Evolutionary conservation across 2,329 filamentous ascomycete genomes (phyloP), one percentile per base, ranked within the genome.

Genomic region (Leptodontidium sp.): DNA sequence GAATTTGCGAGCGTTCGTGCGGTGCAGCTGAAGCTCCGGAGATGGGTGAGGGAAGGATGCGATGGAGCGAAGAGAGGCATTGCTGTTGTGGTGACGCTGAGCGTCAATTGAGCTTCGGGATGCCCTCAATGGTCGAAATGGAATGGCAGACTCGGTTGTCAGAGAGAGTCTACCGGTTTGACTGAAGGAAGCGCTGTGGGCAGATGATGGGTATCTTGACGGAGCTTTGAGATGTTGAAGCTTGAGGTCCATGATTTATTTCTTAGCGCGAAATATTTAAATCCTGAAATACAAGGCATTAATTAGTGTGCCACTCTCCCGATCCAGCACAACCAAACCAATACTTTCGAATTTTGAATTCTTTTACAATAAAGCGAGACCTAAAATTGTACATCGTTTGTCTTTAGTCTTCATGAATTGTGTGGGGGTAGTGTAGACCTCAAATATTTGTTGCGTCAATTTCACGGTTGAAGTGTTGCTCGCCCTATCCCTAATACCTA

Each of bases 21-120:
- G 26, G 75, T 76, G 38, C 72, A 72, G 57, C 75, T 74, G 75
- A 81, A 82, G 59, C 69, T 73, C 57, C 79, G 79, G 59, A 73
- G 57, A 53, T 77, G 75, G 47, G 68, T 68, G 67, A 78, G 67
- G 43, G 74, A 75, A 24, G 73, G 73, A 53, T 74, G 74, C 49
- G 70, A 65, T 29, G 74, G 70, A 38, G 70, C 57, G 57, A 70
- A 71, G 57, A 75, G 72, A 72, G 75, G 71, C 71, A 75, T 75
- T 49, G 38, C 75, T 58, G 64, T 12, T 57, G 47, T 24, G 58
- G 53, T 35, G 68, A 67, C 52, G 65, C 63, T 24, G 58, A 14
- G 62, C 67, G 40, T 70, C 68, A 72, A 72, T 72, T 69, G 70
- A 55, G 32, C 21, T 55, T 9, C 2, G 2, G n/a, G 38, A n/a